Conservation (phyloP, 1,284 basidiomycete species). For the Sutorius eximius region DNA sequence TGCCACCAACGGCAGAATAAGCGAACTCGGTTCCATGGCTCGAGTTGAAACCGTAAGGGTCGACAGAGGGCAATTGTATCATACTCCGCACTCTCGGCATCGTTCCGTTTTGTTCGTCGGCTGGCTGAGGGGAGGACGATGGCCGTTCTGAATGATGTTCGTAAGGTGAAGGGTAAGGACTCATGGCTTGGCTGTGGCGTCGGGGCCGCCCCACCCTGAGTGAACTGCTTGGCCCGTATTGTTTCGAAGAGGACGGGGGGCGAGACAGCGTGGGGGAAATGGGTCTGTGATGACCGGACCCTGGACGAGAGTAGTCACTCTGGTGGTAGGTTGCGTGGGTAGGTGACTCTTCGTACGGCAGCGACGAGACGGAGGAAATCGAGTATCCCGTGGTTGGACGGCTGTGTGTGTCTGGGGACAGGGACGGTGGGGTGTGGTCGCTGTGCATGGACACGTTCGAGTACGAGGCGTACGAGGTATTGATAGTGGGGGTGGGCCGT, state of each 20-base stretch:
- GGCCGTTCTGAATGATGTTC: constrained; percentile 65
- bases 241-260: constrained; percentile 60
- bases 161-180: constrained; percentile 79
- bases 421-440: constrained; percentile 66
- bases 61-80: constrained; percentile 71
- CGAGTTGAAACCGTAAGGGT: constrained; percentile 63
- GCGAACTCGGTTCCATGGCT: constrained; percentile 70
- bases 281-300: constrained; percentile 67
- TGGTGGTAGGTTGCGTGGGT: constrained; percentile 54
- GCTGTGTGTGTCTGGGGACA: constrained; percentile 69
- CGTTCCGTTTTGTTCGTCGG: constrained; percentile 50
- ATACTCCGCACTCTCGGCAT: constrained; percentile 75
- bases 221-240: constrained; percentile 49
- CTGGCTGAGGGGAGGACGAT: constrained; percentile 70
- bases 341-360: constrained; percentile 64
- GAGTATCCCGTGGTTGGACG: constrained; percentile 81
- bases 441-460: constrained; percentile 63
- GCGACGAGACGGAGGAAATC: constrained; percentile 71
- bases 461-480: constrained; percentile 68
- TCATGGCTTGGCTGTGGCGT: constrained; percentile 79
- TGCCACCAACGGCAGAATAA: constrained; percentile 59
- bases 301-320: constrained; percentile 60
- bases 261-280: constrained; percentile 59
- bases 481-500: constrained; percentile 62
- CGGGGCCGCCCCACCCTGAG: constrained; percentile 68